Percentiles rank a stretch among this genome's conserved stretches.
Conservation (phyloP, 1,284 basidiomycete genomes). For the Spongiforma sp. region DNA sequence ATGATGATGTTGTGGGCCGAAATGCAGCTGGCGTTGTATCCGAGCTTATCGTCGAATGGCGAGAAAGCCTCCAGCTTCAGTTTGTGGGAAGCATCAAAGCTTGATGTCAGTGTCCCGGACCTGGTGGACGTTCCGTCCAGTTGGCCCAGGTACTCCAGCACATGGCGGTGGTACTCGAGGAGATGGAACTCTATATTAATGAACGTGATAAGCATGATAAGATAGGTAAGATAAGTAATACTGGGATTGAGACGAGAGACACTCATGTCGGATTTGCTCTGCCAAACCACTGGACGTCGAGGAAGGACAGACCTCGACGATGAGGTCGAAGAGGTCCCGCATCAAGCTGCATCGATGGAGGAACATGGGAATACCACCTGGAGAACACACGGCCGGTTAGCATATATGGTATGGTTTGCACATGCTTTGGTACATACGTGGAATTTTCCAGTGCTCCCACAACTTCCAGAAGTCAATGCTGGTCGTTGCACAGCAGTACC, state of each 20-base stretch:
- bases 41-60: neutral
- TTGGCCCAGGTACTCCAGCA: neutral
- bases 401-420: too few species aligned
- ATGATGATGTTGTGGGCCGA: neutral
- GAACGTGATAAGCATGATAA: neutral
- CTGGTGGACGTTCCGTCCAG: neutral
- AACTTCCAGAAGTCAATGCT: neutral
- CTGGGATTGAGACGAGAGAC: too few species aligned
- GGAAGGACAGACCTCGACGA: neutral
- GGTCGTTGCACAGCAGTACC: too few species aligned
- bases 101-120: neutral
- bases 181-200: neutral
- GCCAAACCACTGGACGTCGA: neutral
- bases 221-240: too few species aligned
- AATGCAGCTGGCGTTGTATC: neutral
- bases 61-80: neutral
- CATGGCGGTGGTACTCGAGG: neutral
- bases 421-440: neutral
- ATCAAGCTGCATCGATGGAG: neutral
- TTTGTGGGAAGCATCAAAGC: neutral
- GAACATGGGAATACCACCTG: neutral
- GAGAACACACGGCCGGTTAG: neutral
- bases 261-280: neutral
- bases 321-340: neutral
- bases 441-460: neutral